A percentile compares a stretch with the other conserved stretches of the same genome.
Conservation (phyloP, 495 filamentous ascomycete species). For the Penicillium antarcticum region DNA sequence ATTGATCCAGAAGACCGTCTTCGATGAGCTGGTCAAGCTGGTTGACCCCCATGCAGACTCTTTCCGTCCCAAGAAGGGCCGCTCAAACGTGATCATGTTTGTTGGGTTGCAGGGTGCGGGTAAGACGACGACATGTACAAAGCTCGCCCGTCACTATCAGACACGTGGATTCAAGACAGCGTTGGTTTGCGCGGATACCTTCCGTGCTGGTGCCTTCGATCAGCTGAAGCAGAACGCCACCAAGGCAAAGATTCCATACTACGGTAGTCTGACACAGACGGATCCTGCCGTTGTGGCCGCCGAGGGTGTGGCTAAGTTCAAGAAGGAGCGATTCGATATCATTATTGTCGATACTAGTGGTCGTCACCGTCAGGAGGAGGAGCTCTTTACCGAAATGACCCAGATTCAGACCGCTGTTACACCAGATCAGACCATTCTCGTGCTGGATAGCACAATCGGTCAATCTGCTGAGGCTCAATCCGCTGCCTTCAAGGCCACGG, state of each 20-base stretch:
- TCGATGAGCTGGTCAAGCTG: constrained; percentile 91
- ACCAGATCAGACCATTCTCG: constrained; percentile 97
- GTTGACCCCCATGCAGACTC: constrained; percentile 95
- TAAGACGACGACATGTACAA: constrained; percentile 98
- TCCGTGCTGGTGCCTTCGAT: constrained; percentile 96
- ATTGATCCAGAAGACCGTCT: constrained; percentile 96
- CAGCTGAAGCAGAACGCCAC: constrained; percentile 98
- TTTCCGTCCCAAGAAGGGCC: constrained; percentile 96
- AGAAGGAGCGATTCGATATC: constrained; percentile 96
- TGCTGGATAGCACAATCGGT: constrained; percentile 92
- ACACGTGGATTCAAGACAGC: constrained; percentile 90
- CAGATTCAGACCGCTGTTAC: constrained; percentile 90
- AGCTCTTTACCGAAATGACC: constrained; percentile 96
- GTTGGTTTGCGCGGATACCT: constrained; percentile 96
- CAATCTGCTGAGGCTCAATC: constrained; percentile 94
- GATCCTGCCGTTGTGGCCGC: constrained; percentile 90
- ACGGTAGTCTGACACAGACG: constrained; percentile 90
- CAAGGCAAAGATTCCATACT: constrained; percentile 98
- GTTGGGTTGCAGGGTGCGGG: constrained; percentile 95
- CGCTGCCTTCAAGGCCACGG: constrained; percentile 94
- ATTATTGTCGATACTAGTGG: constrained; percentile 98
- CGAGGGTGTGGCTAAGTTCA: constrained; percentile 97
- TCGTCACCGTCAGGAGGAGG: constrained; percentile 89
- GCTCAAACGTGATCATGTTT: constrained; percentile 98
- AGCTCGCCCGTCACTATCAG: constrained; percentile 92